These are phyloP conservation scores for Penicillium dipodomyicola DNA, from an alignment of 495 filamentous ascomycete species.

Conservation along the genomic window DNA sequence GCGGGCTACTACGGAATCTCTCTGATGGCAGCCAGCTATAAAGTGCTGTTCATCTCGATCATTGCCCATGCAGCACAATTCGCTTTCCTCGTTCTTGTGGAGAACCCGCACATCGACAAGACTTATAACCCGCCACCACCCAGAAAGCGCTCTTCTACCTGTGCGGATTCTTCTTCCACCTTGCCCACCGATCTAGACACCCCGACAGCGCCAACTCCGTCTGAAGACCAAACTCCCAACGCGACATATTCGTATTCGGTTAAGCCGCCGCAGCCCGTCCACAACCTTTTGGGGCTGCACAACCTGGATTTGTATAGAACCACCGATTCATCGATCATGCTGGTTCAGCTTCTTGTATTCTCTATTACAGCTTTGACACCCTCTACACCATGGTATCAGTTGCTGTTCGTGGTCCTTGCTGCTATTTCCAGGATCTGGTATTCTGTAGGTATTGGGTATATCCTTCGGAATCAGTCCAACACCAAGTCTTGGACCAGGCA, in stretches of 20 bases:
- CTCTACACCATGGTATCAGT: slow-evolving; percentile 67
- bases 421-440: slow-evolving; percentile 87
- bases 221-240: slow-evolving; percentile 40
- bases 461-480: slow-evolving; percentile 81
- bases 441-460: slow-evolving; percentile 79
- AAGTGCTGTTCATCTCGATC: slow-evolving; percentile 93
- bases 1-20: slow-evolving; percentile 98
- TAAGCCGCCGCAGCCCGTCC: slow-evolving; percentile 62
- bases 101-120: slow-evolving; percentile 98
- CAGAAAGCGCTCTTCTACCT: slow-evolving; percentile 53
- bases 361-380: slow-evolving; percentile 73
- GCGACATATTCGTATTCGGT: slow-evolving; percentile 37
- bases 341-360: slow-evolving; percentile 71
- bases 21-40: slow-evolving; percentile 97
- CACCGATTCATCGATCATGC: slow-evolving; percentile 74
- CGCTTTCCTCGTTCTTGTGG: slow-evolving; percentile 81
- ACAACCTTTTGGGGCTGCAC: slow-evolving; percentile 74
- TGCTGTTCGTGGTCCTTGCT: slow-evolving; percentile 78
- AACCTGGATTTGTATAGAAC: slow-evolving; percentile 87
- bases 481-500: slow-evolving; percentile 93
- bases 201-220: slow-evolving; percentile 38
- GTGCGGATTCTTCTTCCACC: slow-evolving; percentile 38
- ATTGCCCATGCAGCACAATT: slow-evolving; percentile 94
- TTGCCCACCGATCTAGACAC: slow-evolving; percentile 34
- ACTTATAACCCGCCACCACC: slow-evolving; percentile 90